phyloP scores from a whole-genome alignment of 2,329 filamentous ascomycete genomes.

The Colletotrichum ledebouriae region DNA sequence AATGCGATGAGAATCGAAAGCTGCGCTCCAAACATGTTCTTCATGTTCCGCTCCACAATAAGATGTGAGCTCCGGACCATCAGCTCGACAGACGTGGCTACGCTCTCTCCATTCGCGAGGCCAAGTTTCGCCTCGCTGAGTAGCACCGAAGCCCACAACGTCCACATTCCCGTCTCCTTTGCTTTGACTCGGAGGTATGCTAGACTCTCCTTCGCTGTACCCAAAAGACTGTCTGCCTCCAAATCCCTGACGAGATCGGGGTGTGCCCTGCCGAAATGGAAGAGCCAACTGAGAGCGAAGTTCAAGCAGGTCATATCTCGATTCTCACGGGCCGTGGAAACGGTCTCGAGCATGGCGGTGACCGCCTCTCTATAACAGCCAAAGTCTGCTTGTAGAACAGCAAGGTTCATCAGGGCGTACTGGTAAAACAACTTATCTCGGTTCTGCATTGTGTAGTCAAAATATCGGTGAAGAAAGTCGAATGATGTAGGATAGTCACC shows the following conservation, averaged over 20 bases:
- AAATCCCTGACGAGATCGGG: conserved; percentile 79
- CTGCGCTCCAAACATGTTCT: conserved; percentile 79
- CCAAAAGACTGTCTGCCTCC: conserved; percentile 80
- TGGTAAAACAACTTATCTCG: conserved; percentile 90
- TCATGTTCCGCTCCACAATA: conserved; percentile 81
- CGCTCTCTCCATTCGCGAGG: conserved; percentile 77
- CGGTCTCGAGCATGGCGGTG: conserved; percentile 94
- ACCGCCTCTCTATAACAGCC: conserved; percentile 91
- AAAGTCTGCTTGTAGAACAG: conserved; percentile 94
- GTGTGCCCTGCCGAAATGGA: conserved; percentile 91
- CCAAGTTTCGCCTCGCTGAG: conserved; percentile 88
- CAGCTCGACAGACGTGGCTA: conserved; percentile 76
- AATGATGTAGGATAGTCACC: conserved; percentile 93
- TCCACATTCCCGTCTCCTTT: conserved; percentile 88
- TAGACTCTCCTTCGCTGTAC: conserved; percentile 84
- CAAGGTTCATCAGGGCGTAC: conserved; percentile 93
- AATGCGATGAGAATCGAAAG: conserved; percentile 79
- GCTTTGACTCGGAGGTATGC: conserved; percentile 88
- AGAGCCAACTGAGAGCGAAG: conserved; percentile 95
- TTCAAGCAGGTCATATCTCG: conserved; percentile 93
- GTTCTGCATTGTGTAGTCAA: conserved; percentile 94
- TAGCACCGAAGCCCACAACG: conserved; percentile 84
- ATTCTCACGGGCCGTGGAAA: conserved; percentile 94
- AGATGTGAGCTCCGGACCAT: conserved; percentile 87
- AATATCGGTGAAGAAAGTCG: conserved; percentile 93